These are phyloP conservation scores for Geosmithia flava DNA, from an alignment of 2,329 filamentous ascomycete genomes.

Conservation along the genomic window DNA sequence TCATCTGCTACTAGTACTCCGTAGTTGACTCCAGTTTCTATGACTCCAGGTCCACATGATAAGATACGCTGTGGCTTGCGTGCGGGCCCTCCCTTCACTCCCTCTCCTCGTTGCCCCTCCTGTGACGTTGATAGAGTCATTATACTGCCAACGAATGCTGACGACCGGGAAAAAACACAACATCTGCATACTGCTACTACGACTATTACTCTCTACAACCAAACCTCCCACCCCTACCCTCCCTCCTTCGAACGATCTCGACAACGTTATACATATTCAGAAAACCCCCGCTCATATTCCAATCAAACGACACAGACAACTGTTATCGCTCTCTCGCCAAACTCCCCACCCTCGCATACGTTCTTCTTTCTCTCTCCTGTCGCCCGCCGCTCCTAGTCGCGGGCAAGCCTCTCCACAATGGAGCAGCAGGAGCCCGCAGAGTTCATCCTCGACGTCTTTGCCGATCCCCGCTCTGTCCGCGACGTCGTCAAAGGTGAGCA, in stretches of 20 bases:
- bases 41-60: too few relatives aligned
- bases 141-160: too few relatives aligned
- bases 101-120: not conserved
- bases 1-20: too few relatives aligned
- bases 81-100: not conserved
- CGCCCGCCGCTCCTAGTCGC: too few relatives aligned
- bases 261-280: not conserved
- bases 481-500: conserved; percentile 79
- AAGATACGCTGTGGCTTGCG: too few relatives aligned
- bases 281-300: too few relatives aligned
- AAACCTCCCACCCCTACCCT: not conserved
- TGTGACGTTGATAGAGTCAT: not conserved
- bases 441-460: conserved; percentile 88
- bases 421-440: conserved; percentile 55
- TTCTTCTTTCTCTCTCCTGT: too few relatives aligned
- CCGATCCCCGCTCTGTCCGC: conserved; percentile 77
- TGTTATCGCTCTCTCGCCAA: too few relatives aligned
- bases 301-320: not conserved
- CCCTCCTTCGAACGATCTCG: not conserved
- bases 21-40: too few relatives aligned
- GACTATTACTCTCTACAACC: not conserved
- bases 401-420: conserved; percentile 17
- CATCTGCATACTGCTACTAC: not conserved
- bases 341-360: too few relatives aligned
- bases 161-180: not conserved